Evolutionary conservation across 352 stramenopile species (phyloP), one percentile per base, ranked within the genome.

Genomic region (Globisporangium takayamanum): DNA sequence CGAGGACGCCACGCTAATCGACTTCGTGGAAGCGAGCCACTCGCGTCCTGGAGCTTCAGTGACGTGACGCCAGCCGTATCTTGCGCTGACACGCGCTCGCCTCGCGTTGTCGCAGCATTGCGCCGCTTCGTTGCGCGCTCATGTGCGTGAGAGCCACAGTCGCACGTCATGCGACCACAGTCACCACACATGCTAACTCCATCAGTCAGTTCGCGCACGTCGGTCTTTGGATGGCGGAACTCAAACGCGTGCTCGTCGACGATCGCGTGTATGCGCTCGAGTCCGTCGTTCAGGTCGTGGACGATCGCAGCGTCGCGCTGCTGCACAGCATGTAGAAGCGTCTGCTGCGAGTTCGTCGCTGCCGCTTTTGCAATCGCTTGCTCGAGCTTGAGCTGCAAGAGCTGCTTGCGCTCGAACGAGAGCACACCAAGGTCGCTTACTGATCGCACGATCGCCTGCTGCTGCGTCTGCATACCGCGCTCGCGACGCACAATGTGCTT

Each of bases 161-260:
- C 37, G 42, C 52, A 57, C 37, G 37, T 50, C 5, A 57, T 50
- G 22, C 52, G 52, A 7, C 52, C 52, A 10, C 52, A 57, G 4
- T 15, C 55, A 12, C 12, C 30, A 6, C 45, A 47, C 15, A 44
- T 53, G 2, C 49, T 22, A 20, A 37, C 45, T 15, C 18, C 48
- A 16, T n/a, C 37, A 15, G 28, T 70, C 7, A 74, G 57, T 39
- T 89, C 74, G 12, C 77, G 72, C 22, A 87, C 22, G 55, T 92
- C 83, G 1, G 70, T 62, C 55, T 88, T 89, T 1, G 78, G 69
- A 2, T 87, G 25, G 12, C 78, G 70, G 50, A 84, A 89, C 46
- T 85, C 72, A 25, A 82, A 80, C 39, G 77, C 80, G 12, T 73
- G 74, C 22, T 86, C 66, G 26, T 80, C 65, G 16, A 76, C 70